A percentile compares a stretch with the other conserved stretches of the same genome.
phyloP scores from a whole-genome alignment of 805 yeast species.

The Hanseniaspora nectarophila region DNA sequence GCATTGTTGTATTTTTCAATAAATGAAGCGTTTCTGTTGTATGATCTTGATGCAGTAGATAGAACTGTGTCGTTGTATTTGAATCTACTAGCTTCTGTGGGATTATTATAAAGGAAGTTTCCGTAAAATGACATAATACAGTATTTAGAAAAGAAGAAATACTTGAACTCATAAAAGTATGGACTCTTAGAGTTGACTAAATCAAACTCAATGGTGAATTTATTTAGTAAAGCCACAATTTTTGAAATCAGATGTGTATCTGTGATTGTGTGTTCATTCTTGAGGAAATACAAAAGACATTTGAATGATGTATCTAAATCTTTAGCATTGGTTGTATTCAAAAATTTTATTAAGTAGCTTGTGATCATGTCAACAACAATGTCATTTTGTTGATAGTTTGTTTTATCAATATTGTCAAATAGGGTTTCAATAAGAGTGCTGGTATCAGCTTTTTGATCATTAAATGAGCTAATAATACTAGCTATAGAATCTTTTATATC shows the following conservation, averaged over 20 bases:
- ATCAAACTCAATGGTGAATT: not conserved
- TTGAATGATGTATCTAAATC: not conserved
- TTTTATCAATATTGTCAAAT: not conserved
- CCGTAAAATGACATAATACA: not conserved
- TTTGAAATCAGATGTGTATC: not conserved
- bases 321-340: not conserved
- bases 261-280: not conserved
- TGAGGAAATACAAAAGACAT: not conserved
- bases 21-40: not conserved
- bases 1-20: not conserved
- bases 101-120: not conserved
- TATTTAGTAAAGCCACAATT: not conserved
- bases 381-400: not conserved
- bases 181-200: not conserved
- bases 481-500: not conserved
- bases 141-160: not conserved
- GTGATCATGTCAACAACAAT: not conserved
- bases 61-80: not conserved
- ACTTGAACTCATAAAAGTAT: not conserved
- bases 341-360: not conserved
- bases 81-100: not conserved
- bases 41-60: not conserved
- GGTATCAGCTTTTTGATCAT: not conserved
- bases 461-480: not conserved
- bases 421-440: not conserved